Conservation (phyloP, 2,329 filamentous ascomycete species). For the Talaromyces sp. region DNA sequence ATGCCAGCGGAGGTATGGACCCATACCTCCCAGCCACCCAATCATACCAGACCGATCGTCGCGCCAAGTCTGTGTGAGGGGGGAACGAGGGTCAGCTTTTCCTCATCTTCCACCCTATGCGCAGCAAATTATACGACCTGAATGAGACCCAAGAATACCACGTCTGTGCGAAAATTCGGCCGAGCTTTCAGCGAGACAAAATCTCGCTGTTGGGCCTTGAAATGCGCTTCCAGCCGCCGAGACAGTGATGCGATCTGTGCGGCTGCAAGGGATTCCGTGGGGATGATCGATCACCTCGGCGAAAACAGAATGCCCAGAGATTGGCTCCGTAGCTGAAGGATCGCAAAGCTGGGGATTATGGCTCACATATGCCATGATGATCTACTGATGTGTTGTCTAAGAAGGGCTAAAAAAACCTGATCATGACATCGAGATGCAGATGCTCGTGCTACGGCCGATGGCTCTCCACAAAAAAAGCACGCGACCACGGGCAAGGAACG, state of each 20-base stretch:
- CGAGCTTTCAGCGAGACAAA: background rate
- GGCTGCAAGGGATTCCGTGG: constrained; percentile 15
- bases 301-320: background rate
- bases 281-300: background rate
- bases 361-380: background rate
- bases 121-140: background rate
- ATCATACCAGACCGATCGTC: constrained; percentile 19
- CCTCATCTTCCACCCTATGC: constrained; percentile 4
- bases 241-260: constrained; percentile 6
- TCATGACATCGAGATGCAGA: background rate
- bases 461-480: background rate
- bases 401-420: background rate
- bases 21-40: constrained; percentile 6
- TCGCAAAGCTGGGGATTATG: too few species aligned
- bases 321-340: background rate
- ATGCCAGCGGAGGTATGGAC: constrained; percentile 3
- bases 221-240: background rate
- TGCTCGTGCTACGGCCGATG: background rate
- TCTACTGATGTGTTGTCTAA: background rate
- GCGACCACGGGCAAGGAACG: background rate
- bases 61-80: constrained; percentile 20
- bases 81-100: constrained; percentile 2
- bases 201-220: background rate
- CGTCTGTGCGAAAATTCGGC: background rate
- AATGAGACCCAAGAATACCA: constrained; percentile 21